Conservation (phyloP, 225 moss, liverwort and hornwort species). For the Neckera pumila region DNA sequence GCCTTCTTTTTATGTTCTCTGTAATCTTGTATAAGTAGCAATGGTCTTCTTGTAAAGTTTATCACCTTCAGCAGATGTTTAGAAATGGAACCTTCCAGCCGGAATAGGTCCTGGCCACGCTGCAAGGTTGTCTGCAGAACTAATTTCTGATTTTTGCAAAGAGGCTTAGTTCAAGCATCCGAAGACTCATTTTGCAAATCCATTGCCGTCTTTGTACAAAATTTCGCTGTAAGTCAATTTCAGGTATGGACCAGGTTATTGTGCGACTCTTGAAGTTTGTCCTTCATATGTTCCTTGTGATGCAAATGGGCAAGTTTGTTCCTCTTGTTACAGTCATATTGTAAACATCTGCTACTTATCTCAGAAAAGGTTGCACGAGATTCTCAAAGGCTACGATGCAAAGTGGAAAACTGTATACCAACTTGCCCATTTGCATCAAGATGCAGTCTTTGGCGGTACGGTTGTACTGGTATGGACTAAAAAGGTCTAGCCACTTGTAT, state of each 20-base stretch:
- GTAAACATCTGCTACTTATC: neutral
- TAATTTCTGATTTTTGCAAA: neutral
- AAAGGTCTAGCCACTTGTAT: neutral
- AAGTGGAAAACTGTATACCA: neutral
- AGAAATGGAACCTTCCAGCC: neutral
- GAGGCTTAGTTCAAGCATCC: neutral
- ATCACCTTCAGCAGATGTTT: neutral
- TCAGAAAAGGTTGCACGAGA: neutral
- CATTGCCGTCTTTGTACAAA: neutral
- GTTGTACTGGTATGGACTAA: neutral
- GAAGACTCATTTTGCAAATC: neutral
- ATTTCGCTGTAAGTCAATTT: neutral
- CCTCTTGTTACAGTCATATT: too few relatives aligned
- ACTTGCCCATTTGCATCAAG: neutral
- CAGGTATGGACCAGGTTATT: too few relatives aligned
- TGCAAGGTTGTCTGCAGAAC: neutral
- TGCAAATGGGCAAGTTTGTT: too few relatives aligned
- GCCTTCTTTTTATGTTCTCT: slow-evolving; percentile 1
- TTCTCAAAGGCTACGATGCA: neutral
- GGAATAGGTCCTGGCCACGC: neutral
- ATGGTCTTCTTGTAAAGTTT: neutral
- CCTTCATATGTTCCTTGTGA: neutral
- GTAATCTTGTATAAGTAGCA: neutral
- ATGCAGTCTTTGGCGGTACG: neutral
- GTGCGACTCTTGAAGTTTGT: neutral